Percentiles rank a stretch among this genome's conserved stretches.
Evolutionary conservation across 163 green algal genomes (phyloP).

Genomic region (Scenedesmus sp.): DNA sequence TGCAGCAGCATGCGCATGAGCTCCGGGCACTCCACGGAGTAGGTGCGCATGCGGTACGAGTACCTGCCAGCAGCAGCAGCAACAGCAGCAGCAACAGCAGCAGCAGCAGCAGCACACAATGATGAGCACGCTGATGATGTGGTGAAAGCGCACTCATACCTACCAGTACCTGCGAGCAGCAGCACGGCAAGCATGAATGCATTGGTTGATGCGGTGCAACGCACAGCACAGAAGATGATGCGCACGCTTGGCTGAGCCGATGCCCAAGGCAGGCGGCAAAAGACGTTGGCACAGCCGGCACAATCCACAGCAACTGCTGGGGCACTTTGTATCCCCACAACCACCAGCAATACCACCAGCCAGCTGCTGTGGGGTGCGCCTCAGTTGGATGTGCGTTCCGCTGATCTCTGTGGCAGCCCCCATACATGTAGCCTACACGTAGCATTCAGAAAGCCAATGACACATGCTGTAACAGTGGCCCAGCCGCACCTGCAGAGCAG

Average conservation of each 20-base stretch:
- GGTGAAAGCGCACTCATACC: no score
- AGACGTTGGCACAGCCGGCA: neutral
- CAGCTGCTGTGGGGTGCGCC: no score
- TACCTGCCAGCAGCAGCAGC: neutral
- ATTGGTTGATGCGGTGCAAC: neutral
- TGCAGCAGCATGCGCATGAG: conserved; percentile 47
- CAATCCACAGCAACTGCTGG: no score
- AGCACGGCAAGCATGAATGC: no score
- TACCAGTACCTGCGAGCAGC: conserved; percentile 1
- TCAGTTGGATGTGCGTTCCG: no score
- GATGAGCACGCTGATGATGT: neutral
- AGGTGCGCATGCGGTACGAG: conserved; percentile 35
- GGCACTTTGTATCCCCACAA: no score
- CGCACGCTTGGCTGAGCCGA: no score
- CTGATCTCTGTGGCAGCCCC: no score
- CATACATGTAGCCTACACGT: no score
- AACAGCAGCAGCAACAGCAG: neutral
- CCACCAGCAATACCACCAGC: no score
- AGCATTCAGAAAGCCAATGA: no score
- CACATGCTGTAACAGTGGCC: neutral
- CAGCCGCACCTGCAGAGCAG: conserved; percentile 17
- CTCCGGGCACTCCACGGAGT: conserved; percentile 44
- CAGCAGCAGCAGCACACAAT: neutral
- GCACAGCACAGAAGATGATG: neutral
- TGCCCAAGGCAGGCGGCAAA: neutral